Percentiles rank a stretch among this genome's conserved stretches.
Evolutionary conservation across 495 filamentous ascomycete species (phyloP).

Genomic region (Penicillium arizonense): DNA sequence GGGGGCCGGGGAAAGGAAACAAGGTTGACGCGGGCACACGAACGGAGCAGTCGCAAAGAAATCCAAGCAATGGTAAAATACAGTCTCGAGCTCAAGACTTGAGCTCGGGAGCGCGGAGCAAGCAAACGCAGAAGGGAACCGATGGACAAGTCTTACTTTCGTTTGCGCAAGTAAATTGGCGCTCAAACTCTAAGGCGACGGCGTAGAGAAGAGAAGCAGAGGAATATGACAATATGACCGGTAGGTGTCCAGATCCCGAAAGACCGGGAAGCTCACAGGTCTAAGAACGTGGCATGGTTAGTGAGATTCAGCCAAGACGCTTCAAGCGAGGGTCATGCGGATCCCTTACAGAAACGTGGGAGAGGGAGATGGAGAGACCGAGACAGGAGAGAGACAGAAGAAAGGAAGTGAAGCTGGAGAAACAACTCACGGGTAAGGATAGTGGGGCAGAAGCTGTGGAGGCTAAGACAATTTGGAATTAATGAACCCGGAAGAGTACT

Average conservation of each 20-base stretch:
- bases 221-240: background rate
- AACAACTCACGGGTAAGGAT: slow-evolving; percentile 6
- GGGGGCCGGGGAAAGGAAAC: background rate
- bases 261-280: background rate
- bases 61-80: slow-evolving; percentile 1
- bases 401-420: slow-evolving; percentile 8
- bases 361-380: background rate
- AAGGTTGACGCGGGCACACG: background rate
- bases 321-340: slow-evolving; percentile 6
- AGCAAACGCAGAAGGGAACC: background rate
- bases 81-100: background rate
- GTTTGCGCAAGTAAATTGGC: slow-evolving; percentile 13
- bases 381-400: background rate
- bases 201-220: slow-evolving; percentile 1
- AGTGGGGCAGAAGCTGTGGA: slow-evolving; percentile 6
- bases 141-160: slow-evolving; percentile 16
- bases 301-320: slow-evolving; percentile 6
- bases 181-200: background rate
- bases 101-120: slow-evolving; percentile 2
- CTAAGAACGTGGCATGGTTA: slow-evolving; percentile 6
- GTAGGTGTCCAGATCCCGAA: slow-evolving; percentile 1
- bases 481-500: slow-evolving; percentile 2
- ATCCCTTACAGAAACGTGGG: background rate
- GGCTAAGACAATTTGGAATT: slow-evolving; percentile 1
- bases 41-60: background rate